Percentiles rank a stretch among this genome's conserved stretches.
These are phyloP conservation scores for Arachis stenosperma DNA, from an alignment of 306 rosid species.

Conservation along the genomic window DNA sequence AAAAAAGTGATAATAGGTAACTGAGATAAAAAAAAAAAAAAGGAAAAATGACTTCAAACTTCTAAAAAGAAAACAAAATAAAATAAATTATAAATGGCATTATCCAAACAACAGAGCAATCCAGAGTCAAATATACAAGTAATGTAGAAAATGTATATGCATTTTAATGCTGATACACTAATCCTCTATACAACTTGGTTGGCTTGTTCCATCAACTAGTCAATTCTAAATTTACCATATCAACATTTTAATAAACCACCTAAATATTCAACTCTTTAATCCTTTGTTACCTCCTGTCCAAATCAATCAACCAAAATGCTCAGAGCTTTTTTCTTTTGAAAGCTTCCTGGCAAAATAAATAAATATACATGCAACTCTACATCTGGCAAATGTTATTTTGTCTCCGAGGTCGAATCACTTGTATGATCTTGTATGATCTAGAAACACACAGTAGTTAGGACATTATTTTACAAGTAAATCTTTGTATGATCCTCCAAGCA, in stretches of 20 bases:
- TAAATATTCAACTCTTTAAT: slow-evolving; percentile 40
- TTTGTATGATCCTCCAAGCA: not conserved
- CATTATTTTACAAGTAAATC: not conserved
- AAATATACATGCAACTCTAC: slow-evolving; percentile 46
- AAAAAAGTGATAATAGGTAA: no score
- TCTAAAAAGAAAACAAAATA: no score
- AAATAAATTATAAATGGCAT: no score
- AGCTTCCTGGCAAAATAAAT: slow-evolving; percentile 46
- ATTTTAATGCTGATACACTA: not conserved
- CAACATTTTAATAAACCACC: slow-evolving; percentile 47
- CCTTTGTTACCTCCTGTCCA: slow-evolving; percentile 41
- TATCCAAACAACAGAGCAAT: no score
- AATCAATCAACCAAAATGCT: slow-evolving; percentile 47
- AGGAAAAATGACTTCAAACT: no score
- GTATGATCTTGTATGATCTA: slow-evolving; percentile 66
- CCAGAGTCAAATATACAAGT: no score
- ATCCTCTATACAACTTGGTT: slow-evolving; percentile 57
- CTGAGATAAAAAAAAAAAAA: no score
- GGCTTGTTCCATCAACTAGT: slow-evolving; percentile 40
- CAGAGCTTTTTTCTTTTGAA: slow-evolving; percentile 34
- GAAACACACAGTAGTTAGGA: slow-evolving; percentile 17
- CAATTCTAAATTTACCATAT: slow-evolving; percentile 44
- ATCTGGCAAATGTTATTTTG: slow-evolving; percentile 40
- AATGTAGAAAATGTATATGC: no score
- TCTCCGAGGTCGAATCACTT: slow-evolving; percentile 46